A percentile compares a stretch with the other conserved stretches of the same genome.
Evolutionary conservation across 1,139 yeast genomes (phyloP).

Genomic region (Candida tropicalis): DNA sequence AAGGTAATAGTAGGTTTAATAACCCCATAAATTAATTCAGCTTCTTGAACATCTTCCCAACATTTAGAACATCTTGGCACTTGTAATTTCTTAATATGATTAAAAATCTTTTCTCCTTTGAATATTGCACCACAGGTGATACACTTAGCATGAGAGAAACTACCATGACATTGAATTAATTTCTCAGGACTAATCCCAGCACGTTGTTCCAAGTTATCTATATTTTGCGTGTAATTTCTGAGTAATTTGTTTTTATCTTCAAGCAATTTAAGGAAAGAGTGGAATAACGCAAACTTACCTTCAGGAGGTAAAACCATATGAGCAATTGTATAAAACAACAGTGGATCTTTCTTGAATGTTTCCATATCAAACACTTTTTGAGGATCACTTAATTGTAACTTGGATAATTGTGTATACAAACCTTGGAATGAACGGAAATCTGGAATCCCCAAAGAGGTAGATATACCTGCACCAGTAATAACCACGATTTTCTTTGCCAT

Average conservation of each 20-base stretch:
- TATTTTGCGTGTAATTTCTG: slow-evolving; percentile 89
- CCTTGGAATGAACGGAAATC: slow-evolving; percentile 92
- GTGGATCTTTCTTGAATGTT: slow-evolving; percentile 74
- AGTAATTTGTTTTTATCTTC: slow-evolving; percentile 78
- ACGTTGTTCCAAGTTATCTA: slow-evolving; percentile 81
- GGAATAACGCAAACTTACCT: slow-evolving; percentile 75
- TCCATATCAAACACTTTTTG: slow-evolving; percentile 87
- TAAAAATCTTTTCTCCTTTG: slow-evolving; percentile 67
- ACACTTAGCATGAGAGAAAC: slow-evolving; percentile 88
- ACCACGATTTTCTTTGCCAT: slow-evolving; percentile 55
- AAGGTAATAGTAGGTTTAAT: slow-evolving; percentile 93
- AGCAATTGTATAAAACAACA: slow-evolving; percentile 81
- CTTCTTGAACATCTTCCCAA: slow-evolving; percentile 42
- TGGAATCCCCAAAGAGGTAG: slow-evolving; percentile 87
- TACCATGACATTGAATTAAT: slow-evolving; percentile 91
- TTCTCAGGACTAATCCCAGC: slow-evolving; percentile 74
- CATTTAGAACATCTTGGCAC: slow-evolving; percentile 79
- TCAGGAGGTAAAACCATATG: slow-evolving; percentile 83
- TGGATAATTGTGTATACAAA: slow-evolving; percentile 68
- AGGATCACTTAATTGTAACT: slow-evolving; percentile 79
- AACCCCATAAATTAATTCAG: slow-evolving; percentile 64
- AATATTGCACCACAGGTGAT: slow-evolving; percentile 70
- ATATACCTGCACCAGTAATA: slow-evolving; percentile 92
- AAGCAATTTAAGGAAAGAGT: slow-evolving; percentile 72
- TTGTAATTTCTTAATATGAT: slow-evolving; percentile 58